Evolutionary conservation across 805 yeast species (phyloP), one percentile per base, ranked within the genome.

Genomic region (Candida methanosorbosa): DNA sequence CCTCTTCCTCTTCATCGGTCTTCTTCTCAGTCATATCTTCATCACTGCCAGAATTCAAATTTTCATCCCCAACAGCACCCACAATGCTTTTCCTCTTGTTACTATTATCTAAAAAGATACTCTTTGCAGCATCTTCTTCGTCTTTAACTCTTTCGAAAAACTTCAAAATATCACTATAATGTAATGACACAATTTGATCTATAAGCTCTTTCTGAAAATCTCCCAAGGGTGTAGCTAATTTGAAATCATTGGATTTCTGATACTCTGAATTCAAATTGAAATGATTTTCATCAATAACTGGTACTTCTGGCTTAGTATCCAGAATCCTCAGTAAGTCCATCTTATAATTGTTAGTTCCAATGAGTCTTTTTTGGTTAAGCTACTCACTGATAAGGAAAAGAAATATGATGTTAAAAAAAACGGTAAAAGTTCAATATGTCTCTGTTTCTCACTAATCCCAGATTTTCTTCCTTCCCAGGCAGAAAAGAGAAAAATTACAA

Each of bases 131-230:
- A 27, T 43, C 49, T 13, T 64, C 68, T 5, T 58, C 54, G 27
- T 60, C 58, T 41, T 66, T 70, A 38, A 68, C 61, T 33, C 74
- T 63, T 52, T 86, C 94, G 50, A 84, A 87, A 54, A 81, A 88
- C 57, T 86, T 79, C 46, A 90, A 64, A 38, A 90, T 86, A 52
- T 88, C 97, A 23, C 90, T 76, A 53, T 88, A 90, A 57, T 90
- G 97, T 27, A 87, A 64, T 2, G 95, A 83, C 11, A 90, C 83
- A 21, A 92, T 87, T 52, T 87, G 95, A 56, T 90, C 95, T 9
- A 88, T 84, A 34, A 90, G 66, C 48, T 87, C 92, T 48, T 78
- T 81, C 53, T 90, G 97, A 45, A 83, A 83, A 41, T 81, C 85
- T 35, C 80, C 74, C 77, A 87, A 74, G 3, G 95, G 88, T 6